Base-by-base conservation (phyloP, 2,329 filamentous ascomycete species). In the Samsoniella hepiali region DNA sequence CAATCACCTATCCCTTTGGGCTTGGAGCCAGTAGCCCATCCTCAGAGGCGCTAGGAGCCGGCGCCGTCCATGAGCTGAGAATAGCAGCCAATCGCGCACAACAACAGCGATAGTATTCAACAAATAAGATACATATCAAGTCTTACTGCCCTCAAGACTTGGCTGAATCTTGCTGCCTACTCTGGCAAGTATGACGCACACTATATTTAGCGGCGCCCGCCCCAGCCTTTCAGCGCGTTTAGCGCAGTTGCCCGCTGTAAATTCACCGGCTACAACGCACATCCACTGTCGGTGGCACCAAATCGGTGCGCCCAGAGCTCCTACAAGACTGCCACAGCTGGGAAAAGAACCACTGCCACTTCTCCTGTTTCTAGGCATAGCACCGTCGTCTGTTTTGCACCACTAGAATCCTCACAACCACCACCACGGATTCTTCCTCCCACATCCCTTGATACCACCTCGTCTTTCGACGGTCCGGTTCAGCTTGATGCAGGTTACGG, bases 1-100 rank as follows among this genome's bases (percentile, higher is more conserved):
- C 13, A 38, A 40, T 10, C 32, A 59, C 57, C 57, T 58, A 49
- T 44, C 56, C 5, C 3, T 44, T 59, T 49, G 22, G 57, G 57
- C 57, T n/a, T 59, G 27, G 40, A 13, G 47, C 11, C 47, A 22
- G 22, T 22, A 1, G 22, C 22, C 22, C 22, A 22, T 15, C 17
- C 22, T 22, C n/a, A 45, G 17, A 40, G 32, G n/a, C 36, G 22
- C 22, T 22, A 1, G 22, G 22, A 27, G 10, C 17, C 11, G 44
- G 40, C 31, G 40, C 40, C 55, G 40, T 58, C 32, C 15, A 32
- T 29, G 32, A 22, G 44, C 57, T 42, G 45, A 50, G 57, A 58
- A 58, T 49, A 58, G 56, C 29, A 58, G 17, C 32, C 29, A 58
- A 49, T 29, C 42, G 31, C 22, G 22, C 22, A 22, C 22, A 22